Evolutionary conservation across 1,284 basidiomycete species (phyloP).

Genomic region (Austroboletus niveus): DNA sequence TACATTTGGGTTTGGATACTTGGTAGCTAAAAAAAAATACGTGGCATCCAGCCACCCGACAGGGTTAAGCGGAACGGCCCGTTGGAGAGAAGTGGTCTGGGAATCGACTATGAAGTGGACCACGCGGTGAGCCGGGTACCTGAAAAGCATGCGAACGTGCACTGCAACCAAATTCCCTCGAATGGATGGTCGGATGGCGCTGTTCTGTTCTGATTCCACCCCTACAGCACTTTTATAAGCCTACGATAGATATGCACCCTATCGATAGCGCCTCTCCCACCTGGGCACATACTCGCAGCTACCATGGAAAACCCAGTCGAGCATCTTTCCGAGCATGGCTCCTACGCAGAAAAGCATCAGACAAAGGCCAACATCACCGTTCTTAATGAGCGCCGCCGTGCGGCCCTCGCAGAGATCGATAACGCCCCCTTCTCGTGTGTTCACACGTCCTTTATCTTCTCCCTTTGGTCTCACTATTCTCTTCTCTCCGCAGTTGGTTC

Average conservation of each 20-base stretch:
- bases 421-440: conserved; percentile 55
- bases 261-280: neutral
- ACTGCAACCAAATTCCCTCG: conserved; percentile 6
- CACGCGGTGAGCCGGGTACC: conserved; percentile 1
- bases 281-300: neutral
- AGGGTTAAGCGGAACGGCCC: neutral
- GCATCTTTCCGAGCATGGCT: conserved; percentile 30
- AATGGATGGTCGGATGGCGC: neutral
- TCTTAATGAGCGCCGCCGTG: conserved; percentile 50
- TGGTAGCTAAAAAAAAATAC: neutral
- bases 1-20: neutral
- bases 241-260: neutral
- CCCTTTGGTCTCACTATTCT: neutral
- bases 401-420: conserved; percentile 70
- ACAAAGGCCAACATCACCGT: neutral
- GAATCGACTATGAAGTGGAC: neutral
- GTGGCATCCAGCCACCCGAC: no score
- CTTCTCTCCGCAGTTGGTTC: conserved; percentile 43
- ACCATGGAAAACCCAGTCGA: conserved; percentile 20
- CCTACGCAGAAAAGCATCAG: conserved; percentile 27
- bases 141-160: conserved; percentile 16
- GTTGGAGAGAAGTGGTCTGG: no score
- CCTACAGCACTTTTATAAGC: conserved; percentile 11
- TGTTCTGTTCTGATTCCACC: neutral
- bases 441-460: neutral